phyloP scores from a whole-genome alignment of 345 rosid genomes.

The Populus deltoides region DNA sequence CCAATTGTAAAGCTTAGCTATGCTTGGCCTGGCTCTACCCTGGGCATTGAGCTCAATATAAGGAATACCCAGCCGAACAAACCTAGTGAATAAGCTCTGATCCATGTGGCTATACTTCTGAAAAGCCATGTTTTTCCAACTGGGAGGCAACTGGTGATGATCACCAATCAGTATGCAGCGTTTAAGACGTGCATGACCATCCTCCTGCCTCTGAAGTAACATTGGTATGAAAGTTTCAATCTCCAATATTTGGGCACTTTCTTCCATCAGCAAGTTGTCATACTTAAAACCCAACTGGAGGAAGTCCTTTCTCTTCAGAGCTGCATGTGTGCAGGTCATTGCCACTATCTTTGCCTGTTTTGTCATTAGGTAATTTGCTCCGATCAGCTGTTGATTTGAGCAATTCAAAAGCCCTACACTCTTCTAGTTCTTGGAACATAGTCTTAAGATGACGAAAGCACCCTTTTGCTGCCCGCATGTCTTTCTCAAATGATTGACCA shows the following conservation, averaged over 20 bases:
- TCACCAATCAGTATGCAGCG: conserved; percentile 98
- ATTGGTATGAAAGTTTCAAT: conserved; percentile 98
- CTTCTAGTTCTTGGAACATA: conserved; percentile 96
- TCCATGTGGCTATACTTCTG: conserved; percentile 99
- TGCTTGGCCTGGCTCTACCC: conserved; percentile 98
- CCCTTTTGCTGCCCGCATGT: conserved; percentile 93
- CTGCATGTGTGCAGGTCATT: conserved; percentile 99
- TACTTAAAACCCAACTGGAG: conserved; percentile 97
- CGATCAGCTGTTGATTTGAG: conserved; percentile 99
- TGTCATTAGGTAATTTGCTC: conserved; percentile 95
- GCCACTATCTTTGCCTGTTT: conserved; percentile 99
- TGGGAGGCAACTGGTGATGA: conserved; percentile 99
- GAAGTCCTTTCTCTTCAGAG: conserved; percentile 93
- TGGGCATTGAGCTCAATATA: conserved; percentile 99
- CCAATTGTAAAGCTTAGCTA: conserved; percentile 95
- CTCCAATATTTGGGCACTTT: conserved; percentile 98
- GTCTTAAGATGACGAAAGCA: conserved; percentile 91
- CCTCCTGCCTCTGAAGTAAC: conserved; percentile 99
- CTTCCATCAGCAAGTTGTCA: conserved; percentile 98
- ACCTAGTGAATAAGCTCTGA: conserved; percentile 97
- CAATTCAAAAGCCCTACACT: conserved; percentile 97
- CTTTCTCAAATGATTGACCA: conserved; percentile 85
- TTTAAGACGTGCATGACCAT: conserved; percentile 93
- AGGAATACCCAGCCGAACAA: conserved; percentile 96
- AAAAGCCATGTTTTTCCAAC: conserved; percentile 99